A percentile compares a stretch with the other conserved stretches of the same genome.
phyloP scores from a whole-genome alignment of 73 alveolate genomes.

The Paramecium biaurelia region DNA sequence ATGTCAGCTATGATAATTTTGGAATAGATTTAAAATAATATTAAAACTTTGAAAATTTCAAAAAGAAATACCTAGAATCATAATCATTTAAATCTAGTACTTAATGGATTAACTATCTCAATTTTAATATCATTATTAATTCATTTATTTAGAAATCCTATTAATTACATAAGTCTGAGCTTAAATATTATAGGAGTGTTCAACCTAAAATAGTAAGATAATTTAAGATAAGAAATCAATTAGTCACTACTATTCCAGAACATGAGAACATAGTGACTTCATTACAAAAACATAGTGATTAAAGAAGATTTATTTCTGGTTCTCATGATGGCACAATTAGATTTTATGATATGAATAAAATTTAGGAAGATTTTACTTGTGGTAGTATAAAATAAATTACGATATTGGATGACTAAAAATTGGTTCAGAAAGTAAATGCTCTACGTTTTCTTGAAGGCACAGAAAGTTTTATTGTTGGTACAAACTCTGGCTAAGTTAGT shows the following conservation, averaged over 20 bases:
- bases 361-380: neutral
- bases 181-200: neutral
- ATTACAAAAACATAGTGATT: neutral
- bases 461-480: neutral
- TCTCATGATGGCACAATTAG: conserved; percentile 33
- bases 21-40: neutral
- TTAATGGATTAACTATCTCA: neutral
- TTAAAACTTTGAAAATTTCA: neutral
- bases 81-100: neutral
- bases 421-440: neutral
- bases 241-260: conserved; percentile 17
- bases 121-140: neutral
- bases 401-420: neutral
- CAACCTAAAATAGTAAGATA: neutral
- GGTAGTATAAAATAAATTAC: neutral
- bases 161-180: neutral
- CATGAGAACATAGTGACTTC: neutral
- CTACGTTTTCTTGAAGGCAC: neutral
- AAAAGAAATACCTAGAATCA: neutral
- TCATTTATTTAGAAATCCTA: neutral
- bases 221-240: neutral
- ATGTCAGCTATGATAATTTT: neutral
- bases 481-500: neutral
- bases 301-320: neutral
- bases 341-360: neutral